Conservation (phyloP, 1,284 basidiomycete species). For the Schizophyllum commune region DNA sequence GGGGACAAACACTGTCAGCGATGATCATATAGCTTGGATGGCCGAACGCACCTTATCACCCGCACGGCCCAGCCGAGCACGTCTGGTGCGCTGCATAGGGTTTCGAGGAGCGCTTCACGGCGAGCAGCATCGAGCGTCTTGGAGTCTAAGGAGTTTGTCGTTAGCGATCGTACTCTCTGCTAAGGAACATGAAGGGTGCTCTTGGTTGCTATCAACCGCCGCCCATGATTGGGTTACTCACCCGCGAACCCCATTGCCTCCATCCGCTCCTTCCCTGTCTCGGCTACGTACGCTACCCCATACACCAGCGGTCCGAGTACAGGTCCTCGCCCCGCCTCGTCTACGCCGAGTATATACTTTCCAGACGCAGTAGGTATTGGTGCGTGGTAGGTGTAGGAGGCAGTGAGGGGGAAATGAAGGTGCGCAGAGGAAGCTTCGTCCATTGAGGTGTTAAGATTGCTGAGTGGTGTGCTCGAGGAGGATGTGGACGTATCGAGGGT, state of each 20-base stretch:
- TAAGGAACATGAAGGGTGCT: not conserved
- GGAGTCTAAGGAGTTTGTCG: slow-evolving; percentile 63
- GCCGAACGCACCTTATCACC: slow-evolving; percentile 53
- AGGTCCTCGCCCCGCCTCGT: slow-evolving; percentile 94
- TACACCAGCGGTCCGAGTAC: slow-evolving; percentile 95
- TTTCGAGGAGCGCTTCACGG: slow-evolving; percentile 55
- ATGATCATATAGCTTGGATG: not conserved
- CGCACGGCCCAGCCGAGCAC: slow-evolving; percentile 81
- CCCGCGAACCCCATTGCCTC: slow-evolving; percentile 88
- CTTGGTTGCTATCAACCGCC: no score
- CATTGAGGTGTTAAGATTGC: not conserved
- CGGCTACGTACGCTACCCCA: slow-evolving; percentile 89
- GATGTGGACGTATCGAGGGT: not conserved
- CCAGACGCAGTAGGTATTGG: slow-evolving; percentile 54
- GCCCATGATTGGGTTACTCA: slow-evolving; percentile 17
- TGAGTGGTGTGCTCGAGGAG: not conserved
- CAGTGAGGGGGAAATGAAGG: slow-evolving; percentile 36
- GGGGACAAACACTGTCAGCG: not conserved
- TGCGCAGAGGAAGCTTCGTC: not conserved
- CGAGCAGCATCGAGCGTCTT: slow-evolving; percentile 79
- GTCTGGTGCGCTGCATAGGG: slow-evolving; percentile 55
- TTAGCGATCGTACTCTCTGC: not conserved
- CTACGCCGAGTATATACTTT: slow-evolving; percentile 89
- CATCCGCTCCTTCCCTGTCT: slow-evolving; percentile 67
- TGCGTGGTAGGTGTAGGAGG: slow-evolving; percentile 83